Evolutionary conservation across 108 stramenopile genomes (phyloP), one percentile per base, ranked within the genome.

Genomic region (Cyclostephanos tholiformis): DNA sequence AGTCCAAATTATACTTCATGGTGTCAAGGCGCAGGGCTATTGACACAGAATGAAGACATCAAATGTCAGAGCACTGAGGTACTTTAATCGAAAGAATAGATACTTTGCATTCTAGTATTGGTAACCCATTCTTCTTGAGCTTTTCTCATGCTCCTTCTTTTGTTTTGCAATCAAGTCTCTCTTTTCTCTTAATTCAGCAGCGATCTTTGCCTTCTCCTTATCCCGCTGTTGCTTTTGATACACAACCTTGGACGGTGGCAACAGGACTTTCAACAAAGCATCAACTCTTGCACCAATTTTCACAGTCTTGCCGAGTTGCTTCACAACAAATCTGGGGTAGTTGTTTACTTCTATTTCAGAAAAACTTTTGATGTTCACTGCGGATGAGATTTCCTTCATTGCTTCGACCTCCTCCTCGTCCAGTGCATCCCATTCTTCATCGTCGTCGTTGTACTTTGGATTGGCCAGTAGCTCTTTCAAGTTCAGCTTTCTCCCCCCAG

Each of bases 321-420:
- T 82, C 4, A 93, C 63, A 16, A 92, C 80, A 63, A 95, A 88
- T 39, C 88, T 65, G 39, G 94, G 94, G 67, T 90, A 90, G 52
- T 84, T 80, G 61, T 74, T 69, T 23, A 88, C 67, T 62, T 95
- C 91, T 59, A 88, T 79, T 52, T 93, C 94, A 65, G 79, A 73
- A 63, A 93, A 67, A n/a, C 62, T 76, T 63, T 78, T 83, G 9
- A 94, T 84, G 50, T 67, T 78, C 20, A 83, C 80, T 26, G 91
- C 90, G 16, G 91, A 93, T 11, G 89, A 86, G 59, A 90, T 90
- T 72, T 91, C 90, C 65, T 90, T 87, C 86, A 91, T 87, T 12
- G 90, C 89, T 74, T 95, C 94, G 12, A 87, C 84, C 59, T 91
- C 94, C 81, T 95, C 92, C 77, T 93, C 75, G 65, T 93, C 95